Conservation (phyloP, 805 yeast species). For the Sugiyamaella chiloensis region DNA sequence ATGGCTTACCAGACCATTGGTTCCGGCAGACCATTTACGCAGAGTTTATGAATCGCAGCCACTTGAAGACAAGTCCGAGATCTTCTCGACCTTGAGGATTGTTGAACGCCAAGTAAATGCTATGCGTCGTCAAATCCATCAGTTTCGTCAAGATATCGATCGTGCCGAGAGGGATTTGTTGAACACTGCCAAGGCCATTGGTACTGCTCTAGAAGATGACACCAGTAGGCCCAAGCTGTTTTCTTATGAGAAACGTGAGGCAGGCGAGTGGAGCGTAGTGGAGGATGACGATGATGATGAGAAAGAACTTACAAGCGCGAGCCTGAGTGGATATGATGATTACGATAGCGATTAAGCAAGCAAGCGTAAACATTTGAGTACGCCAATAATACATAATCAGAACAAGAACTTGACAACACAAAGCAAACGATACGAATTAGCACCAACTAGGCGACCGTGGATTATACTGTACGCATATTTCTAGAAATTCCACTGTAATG, state of each 20-base stretch:
- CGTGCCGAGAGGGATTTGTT: constrained; percentile 10
- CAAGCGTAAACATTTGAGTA: no score
- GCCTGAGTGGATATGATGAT: constrained; percentile 22
- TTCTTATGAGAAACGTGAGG: constrained; percentile 8
- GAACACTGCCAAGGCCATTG: constrained; percentile 6
- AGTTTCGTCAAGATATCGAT: constrained; percentile 13
- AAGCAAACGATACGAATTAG: no score
- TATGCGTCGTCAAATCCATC: constrained; percentile 11
- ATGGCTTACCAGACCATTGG: constrained; percentile 17
- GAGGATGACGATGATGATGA: constrained; percentile 20
- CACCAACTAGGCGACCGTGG: no score
- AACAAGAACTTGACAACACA: no score
- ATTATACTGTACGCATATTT: no score
- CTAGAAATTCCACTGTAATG: no score
- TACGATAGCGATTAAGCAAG: constrained; percentile 17
- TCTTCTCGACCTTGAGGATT: neutral
- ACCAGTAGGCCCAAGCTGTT: constrained; percentile 1
- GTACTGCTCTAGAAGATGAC: neutral
- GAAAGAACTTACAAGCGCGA: constrained; percentile 21
- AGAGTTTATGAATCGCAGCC: neutral
- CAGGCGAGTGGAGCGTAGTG: constrained; percentile 24
- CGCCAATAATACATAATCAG: no score
- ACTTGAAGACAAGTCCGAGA: neutral
- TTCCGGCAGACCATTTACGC: constrained; percentile 1
- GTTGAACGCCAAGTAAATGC: constrained; percentile 11